phyloP scores from a whole-genome alignment of 2,329 filamentous ascomycete species.

The Fusarium sulawesiense region DNA sequence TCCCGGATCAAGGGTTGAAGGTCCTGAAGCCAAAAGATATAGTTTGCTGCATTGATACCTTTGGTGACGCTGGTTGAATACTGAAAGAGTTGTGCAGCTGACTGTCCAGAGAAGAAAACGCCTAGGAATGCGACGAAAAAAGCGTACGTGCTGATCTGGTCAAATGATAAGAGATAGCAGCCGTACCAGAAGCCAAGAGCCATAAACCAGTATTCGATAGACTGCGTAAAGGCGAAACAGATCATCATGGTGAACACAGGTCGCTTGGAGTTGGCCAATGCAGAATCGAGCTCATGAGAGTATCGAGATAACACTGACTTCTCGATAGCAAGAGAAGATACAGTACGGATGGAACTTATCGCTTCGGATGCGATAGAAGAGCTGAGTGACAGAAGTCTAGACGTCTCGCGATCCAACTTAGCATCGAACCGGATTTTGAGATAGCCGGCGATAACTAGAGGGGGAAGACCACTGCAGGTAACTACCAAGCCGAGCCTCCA shows the following conservation, averaged over 20 bases:
- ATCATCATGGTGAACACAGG: constrained; percentile 51
- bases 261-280: constrained; percentile 45
- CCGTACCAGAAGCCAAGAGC: constrained; percentile 58
- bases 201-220: constrained; percentile 53
- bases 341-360: constrained; percentile 54
- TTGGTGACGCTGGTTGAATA: constrained; percentile 66
- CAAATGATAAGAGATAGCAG: constrained; percentile 51
- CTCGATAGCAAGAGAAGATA: constrained; percentile 57
- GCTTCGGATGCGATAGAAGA: constrained; percentile 58
- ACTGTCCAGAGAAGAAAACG: constrained; percentile 60
- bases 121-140: constrained; percentile 64
- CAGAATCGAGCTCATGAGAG: constrained; percentile 47
- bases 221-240: constrained; percentile 53
- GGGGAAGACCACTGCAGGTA: constrained; percentile 56
- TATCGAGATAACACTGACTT: constrained; percentile 49
- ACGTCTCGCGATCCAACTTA: constrained; percentile 53
- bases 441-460: constrained; percentile 51
- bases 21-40: constrained; percentile 60
- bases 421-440: constrained; percentile 56
- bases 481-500: constrained; percentile 63
- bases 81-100: constrained; percentile 55
- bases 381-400: constrained; percentile 52
- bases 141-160: constrained; percentile 64
- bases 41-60: constrained; percentile 60
- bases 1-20: constrained; percentile 56